Evolutionary conservation across 2,329 filamentous ascomycete genomes (phyloP).

Genomic region (Apiospora sp.): DNA sequence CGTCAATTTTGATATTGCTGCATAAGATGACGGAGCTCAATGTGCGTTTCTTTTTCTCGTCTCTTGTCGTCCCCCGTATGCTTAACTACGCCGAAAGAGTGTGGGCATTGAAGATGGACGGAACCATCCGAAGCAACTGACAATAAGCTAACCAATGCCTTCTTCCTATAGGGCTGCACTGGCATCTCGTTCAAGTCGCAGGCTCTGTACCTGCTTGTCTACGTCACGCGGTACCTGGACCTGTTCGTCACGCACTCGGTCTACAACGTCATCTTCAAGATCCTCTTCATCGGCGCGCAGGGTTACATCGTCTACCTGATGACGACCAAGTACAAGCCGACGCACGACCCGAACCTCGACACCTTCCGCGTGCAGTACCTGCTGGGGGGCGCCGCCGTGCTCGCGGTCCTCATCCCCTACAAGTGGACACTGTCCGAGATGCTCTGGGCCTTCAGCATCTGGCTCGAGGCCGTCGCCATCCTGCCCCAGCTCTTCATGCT

Average conservation of each 20-base stretch:
- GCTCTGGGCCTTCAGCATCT: conserved; percentile 97
- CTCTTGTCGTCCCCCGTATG: neutral
- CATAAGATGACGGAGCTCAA: conserved; percentile 96
- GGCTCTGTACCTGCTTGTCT: conserved; percentile 92
- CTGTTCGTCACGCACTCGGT: conserved; percentile 84
- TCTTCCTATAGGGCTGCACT: conserved; percentile 78
- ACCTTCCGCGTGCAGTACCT: conserved; percentile 98
- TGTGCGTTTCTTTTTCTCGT: conserved; percentile 60
- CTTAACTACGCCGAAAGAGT: neutral
- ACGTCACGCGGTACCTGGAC: conserved; percentile 92
- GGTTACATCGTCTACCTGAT: conserved; percentile 98
- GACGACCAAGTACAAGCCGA: conserved; percentile 96
- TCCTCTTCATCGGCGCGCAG: conserved; percentile 90
- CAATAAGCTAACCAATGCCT: neutral
- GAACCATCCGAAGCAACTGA: neutral
- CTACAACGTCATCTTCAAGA: conserved; percentile 96
- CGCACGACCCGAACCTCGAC: conserved; percentile 95
- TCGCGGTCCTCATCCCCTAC: conserved; percentile 86
- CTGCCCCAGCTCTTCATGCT: conserved; percentile 98
- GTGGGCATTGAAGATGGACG: neutral
- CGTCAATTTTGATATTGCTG: conserved; percentile 91
- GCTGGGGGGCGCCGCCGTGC: conserved; percentile 77
- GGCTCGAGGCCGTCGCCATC: conserved; percentile 96
- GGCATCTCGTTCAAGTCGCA: conserved; percentile 99
- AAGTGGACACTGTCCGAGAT: conserved; percentile 86